Evolutionary conservation across 257 asterid genomes (phyloP).

Genomic region (Verbena officinalis): DNA sequence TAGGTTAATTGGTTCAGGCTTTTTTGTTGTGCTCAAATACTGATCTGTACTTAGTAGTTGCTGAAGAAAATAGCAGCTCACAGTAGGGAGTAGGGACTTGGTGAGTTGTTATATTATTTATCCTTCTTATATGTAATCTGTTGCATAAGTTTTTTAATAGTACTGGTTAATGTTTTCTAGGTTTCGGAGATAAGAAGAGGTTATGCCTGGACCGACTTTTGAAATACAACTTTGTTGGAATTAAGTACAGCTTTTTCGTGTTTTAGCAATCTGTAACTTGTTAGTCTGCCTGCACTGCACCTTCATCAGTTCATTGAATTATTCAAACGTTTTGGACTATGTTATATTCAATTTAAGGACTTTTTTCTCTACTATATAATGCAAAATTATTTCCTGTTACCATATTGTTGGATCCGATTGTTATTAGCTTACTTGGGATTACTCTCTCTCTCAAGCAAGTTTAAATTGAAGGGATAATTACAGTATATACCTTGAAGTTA

Average conservation of each 20-base stretch:
- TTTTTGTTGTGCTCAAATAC: conserved; percentile 32
- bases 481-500: too few species aligned
- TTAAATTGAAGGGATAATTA: too few species aligned
- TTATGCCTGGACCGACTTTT: conserved; percentile 36
- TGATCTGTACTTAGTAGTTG: conserved; percentile 26
- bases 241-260: conserved; percentile 21
- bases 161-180: conserved; percentile 1
- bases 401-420: background rate
- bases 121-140: background rate
- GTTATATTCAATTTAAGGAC: conserved; percentile 9
- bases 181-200: conserved; percentile 22
- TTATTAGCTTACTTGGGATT: background rate
- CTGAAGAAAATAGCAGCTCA: conserved; percentile 30
- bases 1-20: conserved; percentile 36
- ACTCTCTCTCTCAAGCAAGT: background rate
- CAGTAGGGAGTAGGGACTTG: conserved; percentile 31
- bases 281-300: background rate
- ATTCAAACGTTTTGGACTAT: conserved; percentile 6
- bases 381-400: background rate
- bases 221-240: conserved; percentile 13
- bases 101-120: conserved; percentile 28
- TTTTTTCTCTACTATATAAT: background rate
- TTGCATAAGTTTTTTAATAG: too few species aligned
- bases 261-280: conserved; percentile 17
- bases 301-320: background rate